Conservation (phyloP, 2,329 filamentous ascomycete species). For the Emericellopsis atlantica region DNA sequence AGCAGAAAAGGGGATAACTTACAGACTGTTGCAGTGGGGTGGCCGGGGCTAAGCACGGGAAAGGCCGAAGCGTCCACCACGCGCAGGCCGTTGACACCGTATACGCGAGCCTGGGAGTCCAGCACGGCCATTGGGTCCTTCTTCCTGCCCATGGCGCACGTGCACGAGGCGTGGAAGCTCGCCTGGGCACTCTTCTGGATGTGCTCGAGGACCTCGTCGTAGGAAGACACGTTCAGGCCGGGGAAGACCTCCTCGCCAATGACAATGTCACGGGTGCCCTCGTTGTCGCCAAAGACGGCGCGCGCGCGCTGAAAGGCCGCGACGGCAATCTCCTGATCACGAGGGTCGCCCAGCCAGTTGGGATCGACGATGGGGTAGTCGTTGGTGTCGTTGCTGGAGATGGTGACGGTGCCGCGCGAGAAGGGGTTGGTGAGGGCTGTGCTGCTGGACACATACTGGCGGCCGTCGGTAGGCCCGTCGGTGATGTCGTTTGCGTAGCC, state of each 20-base stretch:
- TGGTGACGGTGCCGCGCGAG: conserved; percentile 27
- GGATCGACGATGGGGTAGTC: no score
- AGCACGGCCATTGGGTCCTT: conserved; percentile 37
- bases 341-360: no score
- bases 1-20: no score
- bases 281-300: no score
- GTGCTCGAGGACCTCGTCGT: conserved; percentile 9
- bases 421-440: conserved; percentile 13
- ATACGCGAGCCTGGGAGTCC: conserved; percentile 36
- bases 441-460: conserved; percentile 13
- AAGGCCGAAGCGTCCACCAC: conserved; percentile 48
- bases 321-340: no score
- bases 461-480: no score
- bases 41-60: conserved; percentile 22
- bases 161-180: conserved; percentile 36
- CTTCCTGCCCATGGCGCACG: conserved; percentile 36
- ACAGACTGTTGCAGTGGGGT: conserved; percentile 1
- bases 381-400: no score
- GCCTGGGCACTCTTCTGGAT: conserved; percentile 29
- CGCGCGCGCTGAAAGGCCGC: no score
- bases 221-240: conserved; percentile 15
- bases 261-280: conserved; percentile 13
- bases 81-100: conserved; percentile 35
- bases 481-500: no score
- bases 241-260: conserved; percentile 25